Conservation (phyloP, 805 yeast species). For the Saccharomycopsis synnaedendra region DNA sequence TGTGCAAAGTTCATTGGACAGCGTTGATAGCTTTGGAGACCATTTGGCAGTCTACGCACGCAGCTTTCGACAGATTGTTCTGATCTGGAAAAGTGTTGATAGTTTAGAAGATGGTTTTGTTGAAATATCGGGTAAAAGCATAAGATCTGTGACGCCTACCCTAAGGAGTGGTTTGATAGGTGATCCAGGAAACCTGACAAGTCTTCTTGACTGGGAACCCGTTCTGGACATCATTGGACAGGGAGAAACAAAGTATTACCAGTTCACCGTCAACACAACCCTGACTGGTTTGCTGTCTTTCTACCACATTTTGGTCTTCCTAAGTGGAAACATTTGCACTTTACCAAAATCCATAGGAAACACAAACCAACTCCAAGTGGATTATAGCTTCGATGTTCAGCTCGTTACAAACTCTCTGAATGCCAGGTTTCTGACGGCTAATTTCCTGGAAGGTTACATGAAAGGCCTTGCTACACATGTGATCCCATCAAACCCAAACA, state of each 20-base stretch:
- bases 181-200: slow-evolving; percentile 7
- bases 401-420: slow-evolving; percentile 5
- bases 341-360: slow-evolving; percentile 18
- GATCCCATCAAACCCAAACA: slow-evolving; percentile 11
- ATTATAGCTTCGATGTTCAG: slow-evolving; percentile 12
- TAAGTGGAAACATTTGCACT: slow-evolving; percentile 40
- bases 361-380: slow-evolving; percentile 7
- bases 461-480: slow-evolving; percentile 13
- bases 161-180: no score
- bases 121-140: no score
- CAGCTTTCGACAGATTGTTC: no score
- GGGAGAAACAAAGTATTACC: slow-evolving; percentile 30
- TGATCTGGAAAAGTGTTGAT: no score
- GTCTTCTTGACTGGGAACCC: slow-evolving; percentile 19
- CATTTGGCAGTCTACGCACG: no score
- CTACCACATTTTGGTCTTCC: slow-evolving; percentile 35
- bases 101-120: no score
- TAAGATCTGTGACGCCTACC: no score
- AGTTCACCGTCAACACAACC: slow-evolving; percentile 33
- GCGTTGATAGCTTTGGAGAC: no score
- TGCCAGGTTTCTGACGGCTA: slow-evolving; percentile 3
- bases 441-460: slow-evolving; percentile 13
- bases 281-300: slow-evolving; percentile 31
- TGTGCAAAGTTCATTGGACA: no score
- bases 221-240: slow-evolving; percentile 22